phyloP scores from a whole-genome alignment of 2,329 filamentous ascomycete genomes.

The Penicillium verrucosum region DNA sequence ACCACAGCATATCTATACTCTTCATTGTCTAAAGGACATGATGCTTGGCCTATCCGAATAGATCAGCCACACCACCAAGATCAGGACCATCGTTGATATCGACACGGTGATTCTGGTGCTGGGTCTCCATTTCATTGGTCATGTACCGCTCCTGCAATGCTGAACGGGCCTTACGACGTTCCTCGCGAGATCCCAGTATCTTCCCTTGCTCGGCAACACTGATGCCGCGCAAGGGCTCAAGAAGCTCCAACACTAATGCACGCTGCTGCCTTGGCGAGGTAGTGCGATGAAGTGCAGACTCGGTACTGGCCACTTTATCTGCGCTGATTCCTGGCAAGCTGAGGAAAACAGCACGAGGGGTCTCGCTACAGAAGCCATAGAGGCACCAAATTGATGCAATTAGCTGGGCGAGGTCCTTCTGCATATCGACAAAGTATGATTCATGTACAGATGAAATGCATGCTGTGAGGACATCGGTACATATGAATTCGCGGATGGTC shows the following conservation, averaged over 20 bases:
- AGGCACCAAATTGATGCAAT: slow-evolving; percentile 81
- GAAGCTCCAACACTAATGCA: slow-evolving; percentile 74
- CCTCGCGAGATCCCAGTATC: slow-evolving; percentile 52
- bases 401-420: slow-evolving; percentile 83
- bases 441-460: slow-evolving; percentile 90
- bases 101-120: slow-evolving; percentile 41
- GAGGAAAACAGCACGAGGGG: slow-evolving; percentile 71
- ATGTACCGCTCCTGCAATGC: slow-evolving; percentile 44
- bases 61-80: slow-evolving; percentile 52
- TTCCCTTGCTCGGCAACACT: slow-evolving; percentile 92
- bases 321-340: slow-evolving; percentile 73
- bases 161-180: slow-evolving; percentile 42
- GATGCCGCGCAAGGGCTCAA: slow-evolving; percentile 83
- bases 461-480: slow-evolving; percentile 80
- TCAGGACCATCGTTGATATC: slow-evolving; percentile 49
- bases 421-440: slow-evolving; percentile 92
- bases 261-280: slow-evolving; percentile 71
- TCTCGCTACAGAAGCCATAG: slow-evolving; percentile 67
- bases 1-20: background rate
- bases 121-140: slow-evolving; percentile 45
- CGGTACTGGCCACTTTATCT: slow-evolving; percentile 63
- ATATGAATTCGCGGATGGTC: slow-evolving; percentile 85
- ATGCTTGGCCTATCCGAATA: slow-evolving; percentile 45
- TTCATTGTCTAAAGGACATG: background rate
- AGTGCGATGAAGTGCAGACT: slow-evolving; percentile 55